These are phyloP conservation scores for Persicaria tinctoria DNA, from an alignment of 148 eudicot genomes.

Conservation along the genomic window DNA sequence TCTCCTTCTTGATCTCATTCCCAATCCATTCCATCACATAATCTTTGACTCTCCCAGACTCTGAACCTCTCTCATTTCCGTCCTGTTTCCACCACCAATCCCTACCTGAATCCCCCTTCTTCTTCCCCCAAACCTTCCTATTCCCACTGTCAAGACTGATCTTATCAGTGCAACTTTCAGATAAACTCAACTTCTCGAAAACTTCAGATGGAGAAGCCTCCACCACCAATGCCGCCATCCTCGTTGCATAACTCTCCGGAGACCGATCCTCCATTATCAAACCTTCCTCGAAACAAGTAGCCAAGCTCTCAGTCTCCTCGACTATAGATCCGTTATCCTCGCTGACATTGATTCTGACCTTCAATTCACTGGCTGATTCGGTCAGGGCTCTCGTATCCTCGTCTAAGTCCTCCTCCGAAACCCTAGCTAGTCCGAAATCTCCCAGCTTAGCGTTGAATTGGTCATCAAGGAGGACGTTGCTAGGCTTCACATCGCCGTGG, in stretches of 20 bases:
- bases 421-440: no score
- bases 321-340: no score
- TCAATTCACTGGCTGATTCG: slow-evolving; percentile 17
- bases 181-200: slow-evolving; percentile 49
- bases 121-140: slow-evolving; percentile 39
- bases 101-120: slow-evolving; percentile 47
- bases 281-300: no score
- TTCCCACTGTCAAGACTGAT: slow-evolving; percentile 61
- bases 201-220: slow-evolving; percentile 50
- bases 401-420: no score
- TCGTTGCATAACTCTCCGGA: slow-evolving; percentile 20
- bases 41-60: slow-evolving; percentile 73
- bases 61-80: slow-evolving; percentile 35
- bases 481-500: slow-evolving; percentile 49
- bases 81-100: slow-evolving; percentile 99
- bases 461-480: no score
- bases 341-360: no score
- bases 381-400: slow-evolving; percentile 10
- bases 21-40: slow-evolving; percentile 99
- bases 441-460: no score
- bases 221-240: slow-evolving; percentile 8
- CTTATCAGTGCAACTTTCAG: slow-evolving; percentile 56
- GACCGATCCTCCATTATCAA: slow-evolving; percentile 35
- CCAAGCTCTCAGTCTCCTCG: no score
- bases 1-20: slow-evolving; percentile 85